Evolutionary conservation across 2,329 filamentous ascomycete species (phyloP), one percentile per base, ranked within the genome.

Genomic region (Cladobotryum mycophilum): DNA sequence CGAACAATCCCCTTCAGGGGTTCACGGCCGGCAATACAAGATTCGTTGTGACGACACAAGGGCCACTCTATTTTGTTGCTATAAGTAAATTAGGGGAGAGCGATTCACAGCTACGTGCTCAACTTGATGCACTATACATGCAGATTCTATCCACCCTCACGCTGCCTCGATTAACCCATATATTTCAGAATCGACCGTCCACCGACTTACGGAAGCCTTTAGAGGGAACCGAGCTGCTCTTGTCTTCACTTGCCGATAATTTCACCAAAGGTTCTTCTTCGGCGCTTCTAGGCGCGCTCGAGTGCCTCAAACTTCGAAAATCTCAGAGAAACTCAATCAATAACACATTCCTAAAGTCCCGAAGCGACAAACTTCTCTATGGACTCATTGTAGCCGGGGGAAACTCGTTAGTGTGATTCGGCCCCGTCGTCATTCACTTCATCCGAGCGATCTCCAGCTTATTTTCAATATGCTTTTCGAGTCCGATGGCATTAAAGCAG

Each of bases 391-490:
- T 96, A 14, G 93, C 93, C 4, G 90, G 91, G 12, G 91, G 5
- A 86, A 87, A 61, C 84, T 99, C 5, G 93, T 99, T 57, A 96
- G 91, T 64, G 95, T 99, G 36, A 87, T 97, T 51, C 80, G 93
- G 36, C 95, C 95, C 5, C 91, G 95, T 59, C 89, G 93, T 52
- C 93, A 99, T 67, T 96, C 91, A 1, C 76, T 99, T 2, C 95
- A 99, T 60, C 93, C 95, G 0, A 92, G 91, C 56, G 93, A 99
- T 65, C 76, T 99, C 20, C 92, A 96, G 63, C 80, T 99, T 42
- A 91, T 99, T 54, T 99, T 99, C 76, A 97, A 97, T 64, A 99
- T 99, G 95, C 82, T 99, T 2, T 99, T 99, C 61, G 91, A 95
- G 70, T 93, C 92, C 2, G 89, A 89, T 45, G 87, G 89, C 41